phyloP scores from a whole-genome alignment of 108 stramenopile genomes.

The Pseudonitzschia multiseries region DNA sequence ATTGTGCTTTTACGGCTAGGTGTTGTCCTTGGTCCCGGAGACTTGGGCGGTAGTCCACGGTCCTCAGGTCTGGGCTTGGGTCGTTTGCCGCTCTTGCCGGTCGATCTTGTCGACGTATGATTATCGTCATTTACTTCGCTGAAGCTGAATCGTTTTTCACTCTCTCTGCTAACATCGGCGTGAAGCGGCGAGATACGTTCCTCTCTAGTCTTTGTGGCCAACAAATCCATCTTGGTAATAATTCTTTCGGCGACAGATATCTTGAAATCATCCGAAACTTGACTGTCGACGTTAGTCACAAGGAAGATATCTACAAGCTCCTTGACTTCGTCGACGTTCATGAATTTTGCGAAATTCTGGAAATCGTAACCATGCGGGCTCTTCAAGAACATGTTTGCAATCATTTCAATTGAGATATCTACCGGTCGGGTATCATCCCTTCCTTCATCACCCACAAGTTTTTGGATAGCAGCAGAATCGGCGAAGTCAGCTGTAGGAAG shows the following conservation, averaged over 20 bases:
- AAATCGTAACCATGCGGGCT: constrained; percentile 24
- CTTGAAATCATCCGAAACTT: constrained; percentile 19
- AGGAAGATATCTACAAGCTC: constrained; percentile 32
- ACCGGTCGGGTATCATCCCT: not conserved
- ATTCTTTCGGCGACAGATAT: constrained; percentile 15
- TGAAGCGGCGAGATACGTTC: not conserved
- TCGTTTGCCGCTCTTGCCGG: not conserved
- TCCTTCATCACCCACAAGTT: constrained; percentile 1
- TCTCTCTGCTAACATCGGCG: not conserved
- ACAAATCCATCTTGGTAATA: not conserved
- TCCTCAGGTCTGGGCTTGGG: constrained; percentile 3
- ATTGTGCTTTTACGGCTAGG: not conserved
- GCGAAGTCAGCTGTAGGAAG: constrained; percentile 30
- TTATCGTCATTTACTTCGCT: not conserved
- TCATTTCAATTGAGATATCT: constrained; percentile 19
- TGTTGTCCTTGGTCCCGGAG: constrained; percentile 12
- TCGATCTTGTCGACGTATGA: not conserved
- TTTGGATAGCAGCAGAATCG: constrained; percentile 15
- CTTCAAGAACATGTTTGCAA: constrained; percentile 23
- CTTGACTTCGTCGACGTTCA: constrained; percentile 27
- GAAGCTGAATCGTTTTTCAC: not conserved
- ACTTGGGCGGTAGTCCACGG: not conserved
- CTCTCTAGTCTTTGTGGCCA: not conserved
- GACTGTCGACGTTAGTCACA: constrained; percentile 9
- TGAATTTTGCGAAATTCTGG: not conserved